phyloP scores from a whole-genome alignment of 495 filamentous ascomycete genomes.

The Bryoglossum gracile region DNA sequence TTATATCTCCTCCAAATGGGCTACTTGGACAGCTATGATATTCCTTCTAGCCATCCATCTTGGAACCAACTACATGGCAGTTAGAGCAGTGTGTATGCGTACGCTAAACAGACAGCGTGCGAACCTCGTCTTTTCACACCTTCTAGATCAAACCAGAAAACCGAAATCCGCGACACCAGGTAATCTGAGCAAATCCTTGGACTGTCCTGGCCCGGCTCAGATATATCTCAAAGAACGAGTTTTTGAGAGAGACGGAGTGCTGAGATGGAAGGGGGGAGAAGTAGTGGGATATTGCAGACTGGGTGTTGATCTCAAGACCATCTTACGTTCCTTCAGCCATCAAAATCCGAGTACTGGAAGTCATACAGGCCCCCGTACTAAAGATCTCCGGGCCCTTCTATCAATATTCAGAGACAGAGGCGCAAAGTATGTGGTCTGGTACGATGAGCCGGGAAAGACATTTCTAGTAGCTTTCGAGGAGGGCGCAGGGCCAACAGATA shows the following conservation, averaged over 20 bases:
- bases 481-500: constrained; percentile 37
- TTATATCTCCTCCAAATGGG: constrained; percentile 56
- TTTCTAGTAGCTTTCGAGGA: constrained; percentile 62
- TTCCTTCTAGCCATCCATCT: constrained; percentile 68
- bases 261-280: constrained; percentile 47
- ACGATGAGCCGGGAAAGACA: constrained; percentile 32
- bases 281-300: constrained; percentile 43
- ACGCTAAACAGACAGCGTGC: constrained; percentile 85
- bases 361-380: constrained; percentile 25
- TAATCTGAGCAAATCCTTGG: no score
- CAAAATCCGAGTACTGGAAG: constrained; percentile 11
- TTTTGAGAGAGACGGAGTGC: constrained; percentile 55
- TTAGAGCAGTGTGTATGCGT: constrained; percentile 73
- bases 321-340: constrained; percentile 26
- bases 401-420: constrained; percentile 41
- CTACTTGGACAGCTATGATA: constrained; percentile 72
- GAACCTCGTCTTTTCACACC: constrained; percentile 65
- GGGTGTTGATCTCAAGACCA: constrained; percentile 34
- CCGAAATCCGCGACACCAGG: constrained; percentile 1
- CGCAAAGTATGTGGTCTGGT: constrained; percentile 50
- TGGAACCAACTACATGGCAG: constrained; percentile 75
- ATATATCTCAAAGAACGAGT: constrained; percentile 63
- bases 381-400: constrained; percentile 37
- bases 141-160: constrained; percentile 36
- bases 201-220: constrained; percentile 52